These are phyloP conservation scores for Rhizopus delemar DNA, from an alignment of 371 early-diverging fungal genomes.

Conservation along the genomic window DNA sequence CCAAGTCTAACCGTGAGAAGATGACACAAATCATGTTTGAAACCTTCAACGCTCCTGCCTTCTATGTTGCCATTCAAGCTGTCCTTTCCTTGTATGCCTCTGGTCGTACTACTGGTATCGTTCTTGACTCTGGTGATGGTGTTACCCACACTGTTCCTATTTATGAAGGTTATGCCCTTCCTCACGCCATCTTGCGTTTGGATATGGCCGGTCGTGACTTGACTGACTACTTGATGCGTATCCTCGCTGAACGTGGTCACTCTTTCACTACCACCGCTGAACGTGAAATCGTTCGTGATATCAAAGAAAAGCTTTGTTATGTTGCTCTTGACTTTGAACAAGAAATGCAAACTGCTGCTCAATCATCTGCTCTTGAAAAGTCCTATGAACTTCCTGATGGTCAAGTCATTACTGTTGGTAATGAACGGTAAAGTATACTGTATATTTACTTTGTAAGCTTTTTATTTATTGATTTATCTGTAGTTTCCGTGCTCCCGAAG, in stretches of 20 bases:
- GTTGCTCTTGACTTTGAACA: slow-evolving; percentile 98
- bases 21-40: slow-evolving; percentile 99
- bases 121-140: slow-evolving; percentile 99
- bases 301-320: slow-evolving; percentile 99
- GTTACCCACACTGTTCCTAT: slow-evolving; percentile 99
- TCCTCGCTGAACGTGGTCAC: slow-evolving; percentile 99
- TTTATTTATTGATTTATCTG: neutral
- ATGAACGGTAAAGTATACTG: slow-evolving; percentile 72
- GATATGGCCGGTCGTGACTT: slow-evolving; percentile 97
- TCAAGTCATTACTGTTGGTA: slow-evolving; percentile 97
- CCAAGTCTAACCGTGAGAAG: slow-evolving; percentile 99
- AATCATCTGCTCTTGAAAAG: slow-evolving; percentile 94
- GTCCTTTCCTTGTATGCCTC: slow-evolving; percentile 97
- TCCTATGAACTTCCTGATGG: slow-evolving; percentile 99
- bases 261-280: slow-evolving; percentile 99
- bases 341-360: slow-evolving; percentile 96
- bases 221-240: slow-evolving; percentile 96
- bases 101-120: slow-evolving; percentile 99
- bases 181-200: slow-evolving; percentile 98
- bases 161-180: slow-evolving; percentile 99
- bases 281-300: slow-evolving; percentile 99
- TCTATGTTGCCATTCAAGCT: slow-evolving; percentile 99
- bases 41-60: slow-evolving; percentile 98
- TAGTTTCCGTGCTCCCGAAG: slow-evolving; percentile 97
- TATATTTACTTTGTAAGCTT: neutral